A percentile compares a stretch with the other conserved stretches of the same genome.
Evolutionary conservation across 2,329 filamentous ascomycete species (phyloP).

Genomic region (Monosporascus sp.): DNA sequence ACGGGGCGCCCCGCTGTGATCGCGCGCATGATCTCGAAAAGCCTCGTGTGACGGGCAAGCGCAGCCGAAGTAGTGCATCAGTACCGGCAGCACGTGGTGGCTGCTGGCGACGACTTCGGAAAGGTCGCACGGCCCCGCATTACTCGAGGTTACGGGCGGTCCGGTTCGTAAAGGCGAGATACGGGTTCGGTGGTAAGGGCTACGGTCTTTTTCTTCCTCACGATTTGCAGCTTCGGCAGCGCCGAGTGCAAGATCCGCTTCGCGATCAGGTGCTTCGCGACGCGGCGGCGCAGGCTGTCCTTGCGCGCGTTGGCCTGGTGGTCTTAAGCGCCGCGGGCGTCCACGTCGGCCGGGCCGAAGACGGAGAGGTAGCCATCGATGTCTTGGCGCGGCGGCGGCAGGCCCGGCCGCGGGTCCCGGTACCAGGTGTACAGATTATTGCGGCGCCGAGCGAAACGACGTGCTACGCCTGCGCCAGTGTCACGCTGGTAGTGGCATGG

Average conservation of each 20-base stretch:
- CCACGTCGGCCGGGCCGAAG: conserved; percentile 55
- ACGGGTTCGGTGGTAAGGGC: conserved; percentile 50
- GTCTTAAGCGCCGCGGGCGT: conserved; percentile 58
- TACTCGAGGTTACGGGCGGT: conserved; percentile 59
- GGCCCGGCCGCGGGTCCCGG: conserved; percentile 28
- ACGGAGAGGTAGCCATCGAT: conserved; percentile 61
- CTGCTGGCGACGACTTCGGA: conserved; percentile 43
- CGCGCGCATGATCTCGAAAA: conserved; percentile 52
- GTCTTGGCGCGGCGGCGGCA: conserved; percentile 51
- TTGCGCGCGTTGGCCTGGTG: conserved; percentile 48
- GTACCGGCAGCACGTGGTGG: conserved; percentile 65
- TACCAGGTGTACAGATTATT: conserved; percentile 49
- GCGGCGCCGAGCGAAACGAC: conserved; percentile 35
- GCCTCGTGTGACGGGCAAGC: conserved; percentile 63
- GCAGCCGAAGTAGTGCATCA: conserved; percentile 78
- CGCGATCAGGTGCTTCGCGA: conserved; percentile 30
- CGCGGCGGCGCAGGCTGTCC: conserved; percentile 51
- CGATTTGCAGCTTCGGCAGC: conserved; percentile 35
- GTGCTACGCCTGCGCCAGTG: conserved; percentile 43
- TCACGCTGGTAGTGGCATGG: conserved; percentile 45
- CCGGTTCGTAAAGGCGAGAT: conserved; percentile 63
- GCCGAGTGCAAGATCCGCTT: conserved; percentile 45
- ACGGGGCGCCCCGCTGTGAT: conserved; percentile 49
- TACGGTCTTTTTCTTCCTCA: conserved; percentile 26
- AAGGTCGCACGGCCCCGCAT: conserved; percentile 51